Percentiles rank a stretch among this genome's conserved stretches.
These are phyloP conservation scores for Wickerhamomyces sydowiorum DNA, from an alignment of 805 yeast genomes.

Conservation along the genomic window DNA sequence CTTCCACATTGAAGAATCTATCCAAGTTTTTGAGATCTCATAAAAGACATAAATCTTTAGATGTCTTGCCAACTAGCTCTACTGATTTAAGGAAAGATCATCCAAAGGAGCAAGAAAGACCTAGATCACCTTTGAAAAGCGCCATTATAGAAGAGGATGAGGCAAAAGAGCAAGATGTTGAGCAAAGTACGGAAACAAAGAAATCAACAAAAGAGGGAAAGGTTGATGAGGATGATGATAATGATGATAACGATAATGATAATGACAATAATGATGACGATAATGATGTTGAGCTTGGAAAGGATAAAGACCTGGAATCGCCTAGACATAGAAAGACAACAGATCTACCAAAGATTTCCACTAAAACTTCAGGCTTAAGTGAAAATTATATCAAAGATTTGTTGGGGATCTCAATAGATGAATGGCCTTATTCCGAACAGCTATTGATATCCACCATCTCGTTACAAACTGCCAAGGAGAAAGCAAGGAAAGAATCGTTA, in stretches of 20 bases:
- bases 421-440: conserved; percentile 35
- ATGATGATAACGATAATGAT: neutral
- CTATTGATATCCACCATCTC: conserved; percentile 28
- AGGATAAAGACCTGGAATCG: neutral
- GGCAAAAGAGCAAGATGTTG: neutral
- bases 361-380: neutral
- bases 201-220: neutral
- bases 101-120: neutral
- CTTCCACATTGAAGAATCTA: neutral
- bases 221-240: neutral
- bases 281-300: neutral
- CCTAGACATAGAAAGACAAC: neutral
- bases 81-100: neutral
- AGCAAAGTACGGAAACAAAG: neutral
- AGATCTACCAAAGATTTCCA: neutral
- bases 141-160: conserved; percentile 1
- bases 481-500: conserved; percentile 30
- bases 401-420: conserved; percentile 6
- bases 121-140: neutral
- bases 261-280: conserved; percentile 1
- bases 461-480: conserved; percentile 34
- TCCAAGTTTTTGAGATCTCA: neutral
- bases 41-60: conserved; percentile 1
- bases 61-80: neutral
- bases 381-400: neutral